phyloP scores from a whole-genome alignment of 768 basidiomycete species.

The Rhizopogon vulgaris region DNA sequence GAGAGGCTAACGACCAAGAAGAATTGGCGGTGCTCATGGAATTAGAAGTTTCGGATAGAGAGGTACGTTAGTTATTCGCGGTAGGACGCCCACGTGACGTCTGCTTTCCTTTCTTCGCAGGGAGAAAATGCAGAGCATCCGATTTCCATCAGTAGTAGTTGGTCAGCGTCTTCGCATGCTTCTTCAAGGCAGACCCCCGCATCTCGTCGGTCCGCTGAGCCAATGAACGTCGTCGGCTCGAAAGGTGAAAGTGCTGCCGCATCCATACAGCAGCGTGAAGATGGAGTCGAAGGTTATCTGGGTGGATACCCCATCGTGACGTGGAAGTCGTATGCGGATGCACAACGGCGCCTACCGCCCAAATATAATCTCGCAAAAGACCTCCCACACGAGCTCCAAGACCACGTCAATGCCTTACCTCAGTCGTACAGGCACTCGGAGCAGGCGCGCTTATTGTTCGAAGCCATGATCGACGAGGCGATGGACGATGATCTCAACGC shows the following conservation, averaged over 20 bases:
- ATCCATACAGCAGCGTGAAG: background rate
- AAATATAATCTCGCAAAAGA: conserved; percentile 35
- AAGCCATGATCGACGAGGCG: conserved; percentile 60
- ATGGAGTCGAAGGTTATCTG: background rate
- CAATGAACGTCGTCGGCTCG: background rate
- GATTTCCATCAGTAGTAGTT: background rate
- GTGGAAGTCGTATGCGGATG: conserved; percentile 15
- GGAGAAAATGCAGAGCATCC: background rate
- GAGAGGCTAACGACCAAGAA: background rate
- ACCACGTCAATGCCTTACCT: conserved; percentile 54
- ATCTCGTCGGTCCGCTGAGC: background rate
- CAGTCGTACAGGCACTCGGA: conserved; percentile 32
- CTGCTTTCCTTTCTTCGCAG: background rate
- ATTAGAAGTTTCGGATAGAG: background rate
- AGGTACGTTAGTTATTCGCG: background rate
- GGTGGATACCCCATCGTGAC: conserved; percentile 13
- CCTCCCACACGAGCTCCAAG: conserved; percentile 59
- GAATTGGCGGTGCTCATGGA: background rate
- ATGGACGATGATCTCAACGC: conserved; percentile 62
- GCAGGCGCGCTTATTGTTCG: conserved; percentile 49
- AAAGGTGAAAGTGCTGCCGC: background rate
- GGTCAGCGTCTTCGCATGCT: background rate
- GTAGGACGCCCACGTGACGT: background rate
- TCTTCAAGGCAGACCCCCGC: background rate
- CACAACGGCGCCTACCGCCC: conserved; percentile 12